phyloP scores from a whole-genome alignment of 306 rosid genomes.

The Acacia confusa region DNA sequence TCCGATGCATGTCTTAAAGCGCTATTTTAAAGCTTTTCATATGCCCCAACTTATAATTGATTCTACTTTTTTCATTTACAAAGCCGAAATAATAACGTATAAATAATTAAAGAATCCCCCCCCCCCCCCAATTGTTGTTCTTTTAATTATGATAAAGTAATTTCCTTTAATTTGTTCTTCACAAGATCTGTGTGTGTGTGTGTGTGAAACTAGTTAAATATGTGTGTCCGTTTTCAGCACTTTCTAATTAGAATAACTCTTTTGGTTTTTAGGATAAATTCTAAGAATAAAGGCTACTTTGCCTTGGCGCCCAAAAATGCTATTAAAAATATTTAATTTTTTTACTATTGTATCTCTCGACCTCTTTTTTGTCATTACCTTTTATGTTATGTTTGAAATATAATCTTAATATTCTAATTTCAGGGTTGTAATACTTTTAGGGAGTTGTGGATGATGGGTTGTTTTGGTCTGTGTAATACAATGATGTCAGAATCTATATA shows the following conservation, averaged over 20 bases:
- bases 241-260: conserved; percentile 31
- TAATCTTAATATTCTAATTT: background rate
- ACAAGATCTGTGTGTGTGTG: conserved; percentile 29
- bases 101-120: background rate
- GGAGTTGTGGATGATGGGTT: too few relatives aligned
- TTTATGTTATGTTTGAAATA: background rate
- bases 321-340: background rate
- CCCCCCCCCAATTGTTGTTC: background rate
- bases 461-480: too few relatives aligned
- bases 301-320: background rate
- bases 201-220: conserved; percentile 23
- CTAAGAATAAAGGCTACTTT: conserved; percentile 26
- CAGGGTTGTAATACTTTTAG: too few relatives aligned
- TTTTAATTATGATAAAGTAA: background rate
- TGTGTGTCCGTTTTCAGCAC: conserved; percentile 32
- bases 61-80: conserved; percentile 61
- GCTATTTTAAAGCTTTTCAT: conserved; percentile 61
- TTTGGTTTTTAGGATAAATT: conserved; percentile 32
- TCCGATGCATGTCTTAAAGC: background rate
- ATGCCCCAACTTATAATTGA: conserved; percentile 54
- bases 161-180: conserved; percentile 49
- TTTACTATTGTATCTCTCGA: background rate
- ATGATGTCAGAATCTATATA: too few relatives aligned
- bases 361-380: background rate
- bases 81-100: conserved; percentile 22